Evolutionary conservation across 2,329 filamentous ascomycete species (phyloP).

Genomic region (Neoascochyta sp.): DNA sequence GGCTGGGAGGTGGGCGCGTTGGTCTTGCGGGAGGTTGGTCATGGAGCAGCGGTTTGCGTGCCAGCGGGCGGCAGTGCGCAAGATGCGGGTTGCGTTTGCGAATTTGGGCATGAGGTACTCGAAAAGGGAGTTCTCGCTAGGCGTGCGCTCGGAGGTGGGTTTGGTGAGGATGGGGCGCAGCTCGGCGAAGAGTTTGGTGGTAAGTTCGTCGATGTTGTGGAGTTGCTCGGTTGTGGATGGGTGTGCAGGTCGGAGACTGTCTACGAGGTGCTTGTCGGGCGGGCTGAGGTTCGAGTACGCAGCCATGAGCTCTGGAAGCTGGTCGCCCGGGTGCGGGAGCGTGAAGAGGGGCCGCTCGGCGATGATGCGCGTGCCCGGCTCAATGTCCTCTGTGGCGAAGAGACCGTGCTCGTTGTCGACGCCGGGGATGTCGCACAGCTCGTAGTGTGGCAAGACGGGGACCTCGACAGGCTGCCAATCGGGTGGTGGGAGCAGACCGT

Average conservation of each 20-base stretch:
- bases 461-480: slow-evolving; percentile 1
- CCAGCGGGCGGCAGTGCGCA: slow-evolving; percentile 12
- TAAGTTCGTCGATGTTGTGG: slow-evolving; percentile 1
- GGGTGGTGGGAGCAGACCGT: no score
- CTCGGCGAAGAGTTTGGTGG: neutral
- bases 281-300: slow-evolving; percentile 6
- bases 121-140: neutral
- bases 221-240: slow-evolving; percentile 4
- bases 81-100: slow-evolving; percentile 1
- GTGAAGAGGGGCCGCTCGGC: slow-evolving; percentile 9
- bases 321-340: slow-evolving; percentile 3
- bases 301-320: slow-evolving; percentile 2
- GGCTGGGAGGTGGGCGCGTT: neutral
- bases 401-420: slow-evolving; percentile 3
- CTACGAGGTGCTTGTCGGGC: slow-evolving; percentile 3
- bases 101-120: slow-evolving; percentile 1
- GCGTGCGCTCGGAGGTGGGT: neutral
- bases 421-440: slow-evolving; percentile 2
- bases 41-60: slow-evolving; percentile 7
- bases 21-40: slow-evolving; percentile 1
- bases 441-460: slow-evolving; percentile 6
- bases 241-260: slow-evolving; percentile 4
- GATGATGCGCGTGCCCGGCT: slow-evolving; percentile 14
- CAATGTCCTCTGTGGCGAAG: slow-evolving; percentile 10
- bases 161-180: slow-evolving; percentile 2